These are phyloP conservation scores for Colletotrichum tabaci DNA, from an alignment of 2,329 filamentous ascomycete species.

Conservation along the genomic window DNA sequence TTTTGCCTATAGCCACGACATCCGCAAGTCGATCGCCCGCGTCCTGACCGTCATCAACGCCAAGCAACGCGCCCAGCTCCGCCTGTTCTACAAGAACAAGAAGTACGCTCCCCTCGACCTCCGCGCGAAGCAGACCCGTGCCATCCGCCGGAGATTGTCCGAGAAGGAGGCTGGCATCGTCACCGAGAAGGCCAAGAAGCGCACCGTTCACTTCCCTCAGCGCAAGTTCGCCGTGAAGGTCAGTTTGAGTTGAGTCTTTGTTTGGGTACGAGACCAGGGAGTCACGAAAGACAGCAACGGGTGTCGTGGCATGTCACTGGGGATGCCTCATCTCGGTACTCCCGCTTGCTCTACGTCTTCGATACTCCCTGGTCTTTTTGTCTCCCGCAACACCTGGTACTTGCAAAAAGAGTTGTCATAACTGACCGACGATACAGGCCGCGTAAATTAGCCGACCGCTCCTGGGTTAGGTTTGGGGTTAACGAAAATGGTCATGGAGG, in stretches of 20 bases:
- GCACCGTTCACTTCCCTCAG: conserved; percentile 94
- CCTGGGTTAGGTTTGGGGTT: conserved; percentile 42
- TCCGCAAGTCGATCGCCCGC: conserved; percentile 99
- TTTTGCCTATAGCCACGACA: conserved; percentile 81
- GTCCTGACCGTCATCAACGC: conserved; percentile 99
- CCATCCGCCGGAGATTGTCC: conserved; percentile 95
- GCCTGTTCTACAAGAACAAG: conserved; percentile 99
- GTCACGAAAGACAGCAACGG: background rate
- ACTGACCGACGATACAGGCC: conserved; percentile 23
- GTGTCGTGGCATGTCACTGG: background rate
- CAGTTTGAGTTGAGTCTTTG: conserved; percentile 47
- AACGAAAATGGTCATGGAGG: conserved; percentile 43
- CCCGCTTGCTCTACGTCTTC: background rate
- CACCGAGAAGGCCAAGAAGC: conserved; percentile 98
- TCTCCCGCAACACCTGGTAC: background rate
- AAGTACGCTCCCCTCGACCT: conserved; percentile 99
- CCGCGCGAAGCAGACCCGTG: conserved; percentile 97
- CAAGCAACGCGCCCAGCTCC: conserved; percentile 98
- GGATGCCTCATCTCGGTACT: too few relatives aligned
- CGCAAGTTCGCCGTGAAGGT: conserved; percentile 99
- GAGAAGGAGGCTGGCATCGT: conserved; percentile 88
- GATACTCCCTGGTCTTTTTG: background rate
- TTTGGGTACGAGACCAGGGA: background rate
- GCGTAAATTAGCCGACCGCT: conserved; percentile 40
- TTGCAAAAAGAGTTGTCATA: background rate